Base-by-base conservation (phyloP, 2,329 filamentous ascomycete genomes). In the Mycosphaerelloides madeirae region DNA sequence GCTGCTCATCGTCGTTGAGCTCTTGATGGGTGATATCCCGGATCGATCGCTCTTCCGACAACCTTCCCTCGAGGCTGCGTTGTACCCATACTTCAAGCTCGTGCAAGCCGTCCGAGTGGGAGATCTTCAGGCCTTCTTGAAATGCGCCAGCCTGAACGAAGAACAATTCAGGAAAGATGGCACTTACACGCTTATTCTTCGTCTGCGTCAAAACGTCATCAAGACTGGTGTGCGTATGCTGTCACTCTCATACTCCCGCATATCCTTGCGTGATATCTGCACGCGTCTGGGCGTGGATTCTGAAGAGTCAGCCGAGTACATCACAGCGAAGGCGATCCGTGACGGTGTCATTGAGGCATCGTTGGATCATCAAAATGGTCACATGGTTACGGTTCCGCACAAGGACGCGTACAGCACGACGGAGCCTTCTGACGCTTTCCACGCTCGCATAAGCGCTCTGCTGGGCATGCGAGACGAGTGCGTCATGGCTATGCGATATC, bases 171-270 rank as follows among this genome's bases (percentile, higher is more conserved):
- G 88, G 62, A 84, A 85, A 55, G 93, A 98, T 65, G 87, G 87
- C 45, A 97, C 91, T 15, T 97, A 97, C 74, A 95, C 90, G 9
- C 77, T 98, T 46, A 94, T 97, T 59, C 79, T 97, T 52, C 90
- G 93, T 52, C 78, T 98, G 50, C 84, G 93, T 58, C 93, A 98
- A 70, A 98, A 98, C 65, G 93, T 98, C 63, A 97, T 98, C 80
- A 95, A 95, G 77, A 98, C 93, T 3, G 93, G 93, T 55, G 95
- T 98, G 53, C 88, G 93, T 58, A 96, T 97, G 89, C 95, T 98
- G 81, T 97, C 91, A 31, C 76, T 98, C 53, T 95, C 90, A 15
- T 98, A 98, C 74, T 95, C 91, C 48, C 87, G 91, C 52, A 98
- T 98, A 62, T 96, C 91, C 1, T 79, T 98, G 44, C 85, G 93